Conservation (phyloP, 2,329 filamentous ascomycete species). For the Alternaria ethzedia region DNA sequence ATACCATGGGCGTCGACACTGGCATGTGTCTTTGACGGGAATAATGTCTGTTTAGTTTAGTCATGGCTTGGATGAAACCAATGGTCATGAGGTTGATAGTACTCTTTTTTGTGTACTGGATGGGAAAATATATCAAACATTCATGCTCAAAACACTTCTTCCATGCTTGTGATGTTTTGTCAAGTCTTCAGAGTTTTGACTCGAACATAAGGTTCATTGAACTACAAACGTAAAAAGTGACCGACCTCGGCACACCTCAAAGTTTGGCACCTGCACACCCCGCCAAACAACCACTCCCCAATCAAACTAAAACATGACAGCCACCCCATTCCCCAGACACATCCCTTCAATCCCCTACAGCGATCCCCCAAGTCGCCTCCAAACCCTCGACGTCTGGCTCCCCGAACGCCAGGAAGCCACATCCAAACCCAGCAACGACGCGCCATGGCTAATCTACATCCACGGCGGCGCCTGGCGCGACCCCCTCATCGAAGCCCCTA, state of each 20-base stretch:
- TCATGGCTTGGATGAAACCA: conserved; percentile 6
- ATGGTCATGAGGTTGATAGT: conserved; percentile 1
- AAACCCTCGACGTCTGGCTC: conserved; percentile 53
- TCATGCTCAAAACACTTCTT: conserved; percentile 7
- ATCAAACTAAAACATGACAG: conserved; percentile 22
- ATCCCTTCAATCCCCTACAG: conserved; percentile 38
- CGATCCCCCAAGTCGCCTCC: conserved; percentile 37
- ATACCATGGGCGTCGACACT: conserved; percentile 23
- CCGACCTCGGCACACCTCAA: neutral
- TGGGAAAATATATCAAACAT: conserved; percentile 14
- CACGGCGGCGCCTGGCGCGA: conserved; percentile 61
- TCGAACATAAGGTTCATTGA: neutral
- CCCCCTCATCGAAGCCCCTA: conserved; percentile 47
- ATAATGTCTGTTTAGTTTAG: conserved; percentile 16
- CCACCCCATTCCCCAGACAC: conserved; percentile 21
- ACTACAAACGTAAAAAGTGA: neutral
- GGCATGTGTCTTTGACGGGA: conserved; percentile 24
- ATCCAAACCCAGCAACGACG: conserved; percentile 1
- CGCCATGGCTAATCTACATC: conserved; percentile 52
- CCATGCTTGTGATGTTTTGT: neutral
- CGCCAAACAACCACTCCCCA: conserved; percentile 17
- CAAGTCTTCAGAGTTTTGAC: neutral
- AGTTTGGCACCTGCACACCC: conserved; percentile 7
- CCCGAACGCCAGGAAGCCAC: conserved; percentile 37
- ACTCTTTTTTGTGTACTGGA: conserved; percentile 12